These are phyloP conservation scores for Labyrinthula sp. DNA, from an alignment of 352 stramenopile genomes.

Conservation along the genomic window DNA sequence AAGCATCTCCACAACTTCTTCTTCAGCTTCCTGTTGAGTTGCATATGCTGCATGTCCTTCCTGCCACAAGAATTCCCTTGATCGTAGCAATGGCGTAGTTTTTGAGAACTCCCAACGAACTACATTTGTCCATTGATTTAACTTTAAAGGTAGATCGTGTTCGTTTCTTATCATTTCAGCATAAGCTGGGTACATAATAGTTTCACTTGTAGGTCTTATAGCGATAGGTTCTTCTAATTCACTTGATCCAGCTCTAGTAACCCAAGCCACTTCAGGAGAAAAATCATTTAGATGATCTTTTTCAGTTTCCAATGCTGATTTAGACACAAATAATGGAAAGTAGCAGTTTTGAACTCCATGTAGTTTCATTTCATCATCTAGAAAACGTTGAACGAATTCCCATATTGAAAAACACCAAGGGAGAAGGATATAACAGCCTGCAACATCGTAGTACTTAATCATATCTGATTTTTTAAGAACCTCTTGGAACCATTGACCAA, in stretches of 20 bases:
- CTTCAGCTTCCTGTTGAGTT: slow-evolving; percentile 82
- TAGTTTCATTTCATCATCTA: slow-evolving; percentile 73
- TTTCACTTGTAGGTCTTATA: slow-evolving; percentile 88
- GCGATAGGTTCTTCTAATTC: slow-evolving; percentile 88
- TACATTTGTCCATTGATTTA: slow-evolving; percentile 99
- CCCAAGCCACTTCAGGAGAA: slow-evolving; percentile 86
- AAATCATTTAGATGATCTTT: slow-evolving; percentile 99
- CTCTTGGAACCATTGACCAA: slow-evolving; percentile 48
- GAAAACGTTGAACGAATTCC: slow-evolving; percentile 87
- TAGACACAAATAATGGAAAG: slow-evolving; percentile 95
- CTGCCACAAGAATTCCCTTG: slow-evolving; percentile 94
- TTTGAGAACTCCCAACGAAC: slow-evolving; percentile 97
- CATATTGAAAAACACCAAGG: slow-evolving; percentile 97
- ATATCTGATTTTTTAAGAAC: slow-evolving; percentile 85
- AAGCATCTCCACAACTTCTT: slow-evolving; percentile 76
- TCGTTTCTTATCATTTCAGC: slow-evolving; percentile 67
- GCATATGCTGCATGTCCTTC: slow-evolving; percentile 96
- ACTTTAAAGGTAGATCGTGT: slow-evolving; percentile 87
- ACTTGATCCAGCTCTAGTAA: slow-evolving; percentile 76
- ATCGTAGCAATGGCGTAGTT: slow-evolving; percentile 93
- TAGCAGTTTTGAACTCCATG: slow-evolving; percentile 60
- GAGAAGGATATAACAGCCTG: slow-evolving; percentile 95
- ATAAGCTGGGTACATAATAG: slow-evolving; percentile 92
- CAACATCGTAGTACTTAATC: slow-evolving; percentile 99
- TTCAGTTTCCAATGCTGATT: slow-evolving; percentile 82